Base-by-base conservation (phyloP, 2,329 filamentous ascomycete genomes). In the Aspergillus sp. region DNA sequence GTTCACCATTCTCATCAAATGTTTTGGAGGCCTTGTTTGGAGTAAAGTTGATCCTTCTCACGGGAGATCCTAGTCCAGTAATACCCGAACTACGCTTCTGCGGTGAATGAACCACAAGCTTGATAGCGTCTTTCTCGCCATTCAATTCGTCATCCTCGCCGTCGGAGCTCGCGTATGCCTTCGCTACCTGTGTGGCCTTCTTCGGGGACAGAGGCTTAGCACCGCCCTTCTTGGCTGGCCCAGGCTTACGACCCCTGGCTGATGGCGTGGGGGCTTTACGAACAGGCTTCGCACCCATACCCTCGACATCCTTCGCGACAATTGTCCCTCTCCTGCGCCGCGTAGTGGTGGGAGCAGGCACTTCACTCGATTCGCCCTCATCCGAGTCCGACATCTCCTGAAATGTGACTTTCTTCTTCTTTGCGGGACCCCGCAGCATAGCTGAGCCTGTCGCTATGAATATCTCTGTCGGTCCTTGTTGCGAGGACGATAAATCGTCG, bases 371-470 rank as follows among this genome's bases (percentile, higher is more conserved):
- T 39, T 78, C 76, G 45, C 77, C 76, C 49, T 77, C 76, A 3
- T 79, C 77, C 4, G 75, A 75, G 5, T 75, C 75, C 3, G 70
- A 67, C 1, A 69, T 60, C 55, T 80, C 76, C 55, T 78, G 69
- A 60, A 81, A 81, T 3, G 78, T 80, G 23, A 81, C 79, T 43
- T 73, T 80, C 67, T 79, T 80, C 64, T 73, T 75, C 51, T 74
- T 70, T 1, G 70, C 68, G 9, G 70, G 67, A 7, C 70, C 70
- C 23, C 66, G 68, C 27, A 68, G 51, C 39, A 69, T 55, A 48
- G 66, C 64, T 3, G 71, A 73, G 33, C 66, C 64, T 0, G 69
- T 73, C 11, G 68, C 63, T 35, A 72, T 67, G 17, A 63, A 57
- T 3, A 73, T 63, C 7, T 67, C 63, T 43, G 58, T 70, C 2